phyloP scores from a whole-genome alignment of 139 green algal genomes.

The Chlorella sp. region DNA sequence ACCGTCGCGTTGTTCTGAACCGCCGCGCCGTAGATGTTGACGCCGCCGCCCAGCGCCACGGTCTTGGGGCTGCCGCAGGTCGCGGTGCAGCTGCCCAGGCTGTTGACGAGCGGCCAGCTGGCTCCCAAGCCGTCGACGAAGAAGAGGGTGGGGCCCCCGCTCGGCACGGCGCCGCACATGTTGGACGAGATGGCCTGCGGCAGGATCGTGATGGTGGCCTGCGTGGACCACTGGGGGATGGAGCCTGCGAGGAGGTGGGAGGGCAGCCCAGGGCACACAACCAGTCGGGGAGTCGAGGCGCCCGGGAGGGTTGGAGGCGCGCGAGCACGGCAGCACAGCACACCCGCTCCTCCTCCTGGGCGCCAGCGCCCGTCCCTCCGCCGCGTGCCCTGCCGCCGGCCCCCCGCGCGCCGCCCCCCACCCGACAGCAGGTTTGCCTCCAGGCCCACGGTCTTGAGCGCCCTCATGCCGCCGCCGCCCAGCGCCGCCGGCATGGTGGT shows the following conservation, averaged over 20 bases:
- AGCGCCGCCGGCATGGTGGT: slow-evolving; percentile 10
- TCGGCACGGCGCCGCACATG: slow-evolving; percentile 27
- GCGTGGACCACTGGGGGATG: not conserved
- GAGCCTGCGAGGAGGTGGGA: slow-evolving; percentile 1
- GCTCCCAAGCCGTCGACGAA: too few relatives aligned
- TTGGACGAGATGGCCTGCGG: slow-evolving; percentile 9
- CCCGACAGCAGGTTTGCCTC: slow-evolving; percentile 13
- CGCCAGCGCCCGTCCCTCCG: too few relatives aligned
- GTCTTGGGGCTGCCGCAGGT: not conserved
- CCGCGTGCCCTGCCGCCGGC: too few relatives aligned
- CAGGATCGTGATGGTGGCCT: slow-evolving; percentile 11
- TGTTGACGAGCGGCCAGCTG: not conserved
- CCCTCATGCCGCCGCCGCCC: not conserved
- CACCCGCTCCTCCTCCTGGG: too few relatives aligned
- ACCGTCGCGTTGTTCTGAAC: not conserved
- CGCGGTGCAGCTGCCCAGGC: slow-evolving; percentile 10
- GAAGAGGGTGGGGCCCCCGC: too few relatives aligned
- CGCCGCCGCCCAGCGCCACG: too few relatives aligned
- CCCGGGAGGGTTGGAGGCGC: not conserved
- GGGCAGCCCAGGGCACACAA: not conserved
- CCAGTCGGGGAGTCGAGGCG: not conserved
- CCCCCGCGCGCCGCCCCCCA: not conserved
- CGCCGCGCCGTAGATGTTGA: slow-evolving; percentile 4
- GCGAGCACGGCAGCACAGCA: too few relatives aligned
- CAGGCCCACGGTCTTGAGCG: slow-evolving; percentile 1